Conservation (phyloP, 2,329 filamentous ascomycete genomes). For the Xenoacremonium recifei region DNA sequence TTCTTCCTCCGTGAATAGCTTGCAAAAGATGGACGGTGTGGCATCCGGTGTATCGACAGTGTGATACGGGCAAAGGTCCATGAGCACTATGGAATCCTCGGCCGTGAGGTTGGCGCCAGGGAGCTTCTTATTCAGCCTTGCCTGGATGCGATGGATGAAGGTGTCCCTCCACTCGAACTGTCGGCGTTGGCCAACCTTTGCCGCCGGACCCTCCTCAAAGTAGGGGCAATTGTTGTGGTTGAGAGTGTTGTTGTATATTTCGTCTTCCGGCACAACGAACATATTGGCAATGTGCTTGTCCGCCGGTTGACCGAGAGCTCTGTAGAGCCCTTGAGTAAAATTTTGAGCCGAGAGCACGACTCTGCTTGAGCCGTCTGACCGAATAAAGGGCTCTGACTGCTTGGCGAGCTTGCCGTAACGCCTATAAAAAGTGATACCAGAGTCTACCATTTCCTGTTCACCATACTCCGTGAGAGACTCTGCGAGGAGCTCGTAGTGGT, state of each 20-base stretch:
- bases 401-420: conserved; percentile 66
- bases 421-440: conserved; percentile 72
- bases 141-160: conserved; percentile 67
- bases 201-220: conserved; percentile 62
- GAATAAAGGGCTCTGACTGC: conserved; percentile 63
- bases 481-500: conserved; percentile 67
- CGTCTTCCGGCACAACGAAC: conserved; percentile 67
- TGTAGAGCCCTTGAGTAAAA: conserved; percentile 73
- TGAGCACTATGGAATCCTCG: conserved; percentile 66
- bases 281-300: conserved; percentile 53
- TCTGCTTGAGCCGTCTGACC: conserved; percentile 67
- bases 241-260: conserved; percentile 75
- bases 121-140: conserved; percentile 67
- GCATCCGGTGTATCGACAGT: conserved; percentile 64
- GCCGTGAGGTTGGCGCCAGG: conserved; percentile 63
- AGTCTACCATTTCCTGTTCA: conserved; percentile 67
- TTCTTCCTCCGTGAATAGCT: conserved; percentile 69
- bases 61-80: conserved; percentile 87
- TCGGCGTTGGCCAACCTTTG: conserved; percentile 46
- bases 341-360: conserved; percentile 73
- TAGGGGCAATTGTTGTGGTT: conserved; percentile 68
- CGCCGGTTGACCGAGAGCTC: conserved; percentile 32
- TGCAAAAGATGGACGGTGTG: conserved; percentile 68
- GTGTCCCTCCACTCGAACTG: conserved; percentile 58
- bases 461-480: conserved; percentile 70